Percentiles rank a stretch among this genome's conserved stretches.
Evolutionary conservation across 441 rosid genomes (phyloP).

Genomic region (Gossypium trilobum): DNA sequence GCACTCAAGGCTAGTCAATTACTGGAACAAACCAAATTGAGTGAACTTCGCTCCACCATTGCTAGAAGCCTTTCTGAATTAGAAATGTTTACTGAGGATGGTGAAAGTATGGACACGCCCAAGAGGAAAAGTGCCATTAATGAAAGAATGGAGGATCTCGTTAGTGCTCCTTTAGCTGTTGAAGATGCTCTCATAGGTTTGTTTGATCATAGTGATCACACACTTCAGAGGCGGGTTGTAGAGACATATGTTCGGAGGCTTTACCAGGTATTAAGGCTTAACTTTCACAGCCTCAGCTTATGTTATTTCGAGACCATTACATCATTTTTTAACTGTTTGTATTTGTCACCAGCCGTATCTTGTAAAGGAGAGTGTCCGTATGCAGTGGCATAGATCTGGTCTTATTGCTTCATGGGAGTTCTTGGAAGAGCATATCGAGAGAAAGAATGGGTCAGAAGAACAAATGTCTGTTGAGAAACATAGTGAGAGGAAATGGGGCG

Average conservation of each 20-base stretch:
- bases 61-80: conserved; percentile 97
- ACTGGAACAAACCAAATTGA: conserved; percentile 91
- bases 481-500: conserved; percentile 86
- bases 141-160: conserved; percentile 98
- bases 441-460: conserved; percentile 54
- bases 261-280: conserved; percentile 59
- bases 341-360: conserved; percentile 70
- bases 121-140: conserved; percentile 92
- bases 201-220: conserved; percentile 98
- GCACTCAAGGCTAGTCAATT: conserved; percentile 95
- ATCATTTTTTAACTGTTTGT: conserved; percentile 22
- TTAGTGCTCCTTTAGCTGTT: conserved; percentile 90
- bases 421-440: conserved; percentile 76
- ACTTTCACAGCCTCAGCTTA: conserved; percentile 13
- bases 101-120: conserved; percentile 97
- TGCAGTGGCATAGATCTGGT: conserved; percentile 99
- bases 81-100: conserved; percentile 99
- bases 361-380: conserved; percentile 86
- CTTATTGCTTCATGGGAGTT: conserved; percentile 99
- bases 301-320: conserved; percentile 5
- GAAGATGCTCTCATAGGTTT: conserved; percentile 98
- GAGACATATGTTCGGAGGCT: conserved; percentile 93
- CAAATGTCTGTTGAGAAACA: conserved; percentile 55
- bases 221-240: conserved; percentile 95
- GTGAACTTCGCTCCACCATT: conserved; percentile 95